A percentile compares a stretch with the other conserved stretches of the same genome.
Evolutionary conservation across 2,329 filamentous ascomycete species (phyloP).

Genomic region (Ophiocordyceps camponoti-floridani): DNA sequence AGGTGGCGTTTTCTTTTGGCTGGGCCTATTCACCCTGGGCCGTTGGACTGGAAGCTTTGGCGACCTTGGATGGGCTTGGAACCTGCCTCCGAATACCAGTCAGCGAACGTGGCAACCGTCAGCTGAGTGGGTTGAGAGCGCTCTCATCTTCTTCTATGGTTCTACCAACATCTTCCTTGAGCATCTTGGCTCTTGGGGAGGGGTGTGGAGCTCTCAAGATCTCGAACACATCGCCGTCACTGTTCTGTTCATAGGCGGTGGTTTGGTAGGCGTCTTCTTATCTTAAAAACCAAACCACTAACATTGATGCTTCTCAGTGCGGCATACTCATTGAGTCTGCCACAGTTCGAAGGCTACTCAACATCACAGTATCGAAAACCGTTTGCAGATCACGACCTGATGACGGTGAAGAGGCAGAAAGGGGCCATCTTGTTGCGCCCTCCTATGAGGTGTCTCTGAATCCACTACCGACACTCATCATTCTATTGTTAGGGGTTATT

Average conservation of each 20-base stretch:
- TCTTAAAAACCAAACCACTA: not conserved
- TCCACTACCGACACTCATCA: slow-evolving; percentile 72
- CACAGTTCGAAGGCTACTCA: slow-evolving; percentile 48
- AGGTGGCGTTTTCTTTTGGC: slow-evolving; percentile 88
- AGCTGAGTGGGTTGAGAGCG: slow-evolving; percentile 79
- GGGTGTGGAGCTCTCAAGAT: slow-evolving; percentile 58
- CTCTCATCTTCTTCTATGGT: slow-evolving; percentile 81
- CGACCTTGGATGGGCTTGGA: slow-evolving; percentile 92
- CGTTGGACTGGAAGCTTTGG: slow-evolving; percentile 83
- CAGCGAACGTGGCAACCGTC: slow-evolving; percentile 53
- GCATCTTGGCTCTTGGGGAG: slow-evolving; percentile 58
- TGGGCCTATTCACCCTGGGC: slow-evolving; percentile 70
- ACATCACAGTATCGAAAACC: slow-evolving; percentile 26
- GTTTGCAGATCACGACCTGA: slow-evolving; percentile 11
- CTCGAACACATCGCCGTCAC: slow-evolving; percentile 88
- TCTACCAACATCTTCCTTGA: slow-evolving; percentile 83
- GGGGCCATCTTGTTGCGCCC: slow-evolving; percentile 30
- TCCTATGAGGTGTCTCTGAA: slow-evolving; percentile 67
- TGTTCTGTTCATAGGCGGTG: slow-evolving; percentile 83
- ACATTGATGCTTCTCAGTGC: slow-evolving; percentile 22
- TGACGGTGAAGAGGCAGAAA: slow-evolving; percentile 28
- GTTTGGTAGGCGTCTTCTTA: slow-evolving; percentile 42
- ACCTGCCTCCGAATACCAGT: slow-evolving; percentile 45
- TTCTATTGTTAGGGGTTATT: slow-evolving; percentile 78
- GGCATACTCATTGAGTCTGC: slow-evolving; percentile 76